Base-by-base conservation (phyloP, 2,329 filamentous ascomycete species). In the Aspergillus fijiensis region DNA sequence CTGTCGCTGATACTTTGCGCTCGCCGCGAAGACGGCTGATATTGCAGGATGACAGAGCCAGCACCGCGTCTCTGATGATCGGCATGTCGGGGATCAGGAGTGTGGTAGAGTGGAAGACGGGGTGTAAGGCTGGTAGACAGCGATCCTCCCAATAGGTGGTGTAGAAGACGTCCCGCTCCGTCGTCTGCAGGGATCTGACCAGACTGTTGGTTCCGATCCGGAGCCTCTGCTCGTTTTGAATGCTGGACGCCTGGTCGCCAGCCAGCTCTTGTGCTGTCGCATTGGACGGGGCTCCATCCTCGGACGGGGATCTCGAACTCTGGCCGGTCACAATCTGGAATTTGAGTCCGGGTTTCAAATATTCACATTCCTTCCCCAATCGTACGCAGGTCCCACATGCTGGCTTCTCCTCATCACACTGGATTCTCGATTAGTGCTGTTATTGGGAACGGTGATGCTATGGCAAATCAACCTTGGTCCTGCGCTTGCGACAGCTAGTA, bases 371-470 rank as follows among this genome's bases (percentile, higher is more conserved):
- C 29, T 57, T 68, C 5, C 64, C 62, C 19, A 69, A 55, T 54
- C 67, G 66, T 1, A 31, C 12, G 35, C 68, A 71, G 29, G 69
- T 70, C 25, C 64, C 63, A 51, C 69, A 71, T n/a, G 50, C 48
- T 39, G 67, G 69, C 19, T 64, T 67, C 45, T 61, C 59, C 58
- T 70, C 66, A 56, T 70, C 67, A 25, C 67, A 70, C 64, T 70
- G 33, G 19, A 35, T 4, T 35, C 14, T 57, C 3, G 42, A 29
- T 29, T 29, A 29, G 27, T 29, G 27, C 27, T 16, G 6, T 42
- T 21, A 42, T 16, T 42, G 10, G 19, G 7, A 16, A 14, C 12
- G 5, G 29, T 5, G 9, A 14, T n/a, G 4, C 6, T 29, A 5
- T 14, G 29, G 23, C 14, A 27, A 19, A 25, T 45, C 62, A 29